Conservation (phyloP, 257 asterid genomes). For the Echium plantagineum region DNA sequence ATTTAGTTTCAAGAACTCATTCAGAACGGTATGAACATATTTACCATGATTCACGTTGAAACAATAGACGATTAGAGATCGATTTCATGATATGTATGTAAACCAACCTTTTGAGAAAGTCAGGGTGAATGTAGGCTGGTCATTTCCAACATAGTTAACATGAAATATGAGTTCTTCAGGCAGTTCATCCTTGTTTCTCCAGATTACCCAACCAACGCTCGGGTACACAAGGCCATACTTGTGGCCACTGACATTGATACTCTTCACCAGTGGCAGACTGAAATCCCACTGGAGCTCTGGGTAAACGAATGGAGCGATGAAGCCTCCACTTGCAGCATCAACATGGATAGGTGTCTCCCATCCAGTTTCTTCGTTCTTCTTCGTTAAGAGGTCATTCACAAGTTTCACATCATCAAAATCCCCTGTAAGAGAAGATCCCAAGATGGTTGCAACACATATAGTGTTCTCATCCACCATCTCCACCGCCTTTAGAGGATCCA, state of each 20-base stretch:
- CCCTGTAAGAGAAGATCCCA: slow-evolving; percentile 63
- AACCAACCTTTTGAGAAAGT: slow-evolving; percentile 60
- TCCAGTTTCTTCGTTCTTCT: slow-evolving; percentile 56
- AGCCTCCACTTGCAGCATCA: too few species aligned
- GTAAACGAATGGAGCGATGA: too few species aligned
- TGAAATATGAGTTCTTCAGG: slow-evolving; percentile 65
- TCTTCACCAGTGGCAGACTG: too few species aligned
- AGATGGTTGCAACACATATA: slow-evolving; percentile 59
- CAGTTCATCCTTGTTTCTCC: slow-evolving; percentile 58
- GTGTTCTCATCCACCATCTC: slow-evolving; percentile 74
- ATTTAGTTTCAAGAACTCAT: too few species aligned
- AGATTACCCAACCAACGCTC: slow-evolving; percentile 68
- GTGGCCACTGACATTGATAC: too few species aligned
- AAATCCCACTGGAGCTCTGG: too few species aligned
- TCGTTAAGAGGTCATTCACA: slow-evolving; percentile 37
- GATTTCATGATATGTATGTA: not conserved
- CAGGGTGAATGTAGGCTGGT: slow-evolving; percentile 75
- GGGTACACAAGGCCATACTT: slow-evolving; percentile 73
- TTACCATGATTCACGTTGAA: not conserved
- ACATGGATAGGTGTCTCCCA: slow-evolving; percentile 77
- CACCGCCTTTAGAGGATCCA: slow-evolving; percentile 60
- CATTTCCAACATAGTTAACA: slow-evolving; percentile 63
- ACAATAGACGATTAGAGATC: not conserved
- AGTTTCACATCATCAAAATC: slow-evolving; percentile 75
- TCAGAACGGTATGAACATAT: too few species aligned